Evolutionary conservation across 495 filamentous ascomycete species (phyloP).

Genomic region (Lophiotrema nucula): DNA sequence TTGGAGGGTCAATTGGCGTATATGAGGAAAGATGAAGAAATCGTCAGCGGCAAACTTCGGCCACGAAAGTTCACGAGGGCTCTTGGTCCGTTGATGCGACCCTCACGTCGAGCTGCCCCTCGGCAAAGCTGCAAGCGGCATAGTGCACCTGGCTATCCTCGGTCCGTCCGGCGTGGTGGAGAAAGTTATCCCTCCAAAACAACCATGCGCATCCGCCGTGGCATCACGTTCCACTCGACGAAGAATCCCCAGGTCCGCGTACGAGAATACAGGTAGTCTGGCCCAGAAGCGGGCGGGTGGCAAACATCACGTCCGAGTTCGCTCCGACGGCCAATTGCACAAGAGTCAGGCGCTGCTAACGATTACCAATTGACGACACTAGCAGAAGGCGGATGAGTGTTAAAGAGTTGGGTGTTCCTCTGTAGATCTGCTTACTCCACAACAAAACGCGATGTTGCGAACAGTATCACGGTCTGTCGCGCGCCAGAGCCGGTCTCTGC

Average conservation of each 20-base stretch:
- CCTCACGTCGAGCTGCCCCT: constrained; percentile 17
- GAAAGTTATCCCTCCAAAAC: constrained; percentile 27
- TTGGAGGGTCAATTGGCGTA: constrained; percentile 4
- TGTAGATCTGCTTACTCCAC: not conserved
- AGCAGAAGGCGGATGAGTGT: not conserved
- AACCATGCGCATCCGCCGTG: not conserved
- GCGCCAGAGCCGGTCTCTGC: constrained; percentile 30
- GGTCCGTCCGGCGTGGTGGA: constrained; percentile 25
- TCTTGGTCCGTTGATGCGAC: constrained; percentile 22
- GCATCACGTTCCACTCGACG: not conserved
- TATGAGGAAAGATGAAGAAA: constrained; percentile 12
- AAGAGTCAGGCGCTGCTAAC: not conserved
- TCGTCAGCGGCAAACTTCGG: constrained; percentile 21
- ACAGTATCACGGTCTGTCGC: constrained; percentile 29
- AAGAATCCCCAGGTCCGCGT: constrained; percentile 7
- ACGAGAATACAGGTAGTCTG: not conserved
- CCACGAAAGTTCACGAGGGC: constrained; percentile 9
- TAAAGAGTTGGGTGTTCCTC: not conserved
- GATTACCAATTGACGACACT: constrained; percentile 17
- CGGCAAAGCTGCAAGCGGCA: constrained; percentile 23
- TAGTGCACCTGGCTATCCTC: constrained; percentile 28
- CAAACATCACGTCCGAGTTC: constrained; percentile 7
- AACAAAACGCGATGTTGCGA: constrained; percentile 35
- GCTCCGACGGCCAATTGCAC: not conserved
- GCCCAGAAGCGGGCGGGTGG: constrained; percentile 14